Evolutionary conservation across 768 basidiomycete genomes (phyloP).

Genomic region (Suillus lakei): DNA sequence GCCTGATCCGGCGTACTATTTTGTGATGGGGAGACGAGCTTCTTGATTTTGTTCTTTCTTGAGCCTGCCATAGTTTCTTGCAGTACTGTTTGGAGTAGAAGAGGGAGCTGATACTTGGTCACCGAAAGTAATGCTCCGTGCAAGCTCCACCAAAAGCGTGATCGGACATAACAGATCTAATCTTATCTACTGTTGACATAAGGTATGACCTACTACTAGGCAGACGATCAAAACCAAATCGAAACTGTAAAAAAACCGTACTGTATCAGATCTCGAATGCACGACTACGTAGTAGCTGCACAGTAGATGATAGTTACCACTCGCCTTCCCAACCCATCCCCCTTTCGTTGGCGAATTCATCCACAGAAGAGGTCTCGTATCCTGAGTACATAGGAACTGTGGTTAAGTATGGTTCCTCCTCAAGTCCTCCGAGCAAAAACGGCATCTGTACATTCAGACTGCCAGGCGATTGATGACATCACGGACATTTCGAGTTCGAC

Average conservation of each 20-base stretch:
- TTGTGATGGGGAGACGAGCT: slow-evolving; percentile 35
- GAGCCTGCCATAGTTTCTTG: slow-evolving; percentile 47
- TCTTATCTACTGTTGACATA: neutral
- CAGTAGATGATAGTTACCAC: neutral
- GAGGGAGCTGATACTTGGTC: neutral
- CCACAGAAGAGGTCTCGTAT: neutral
- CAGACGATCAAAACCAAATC: too few relatives aligned
- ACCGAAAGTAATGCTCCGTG: neutral
- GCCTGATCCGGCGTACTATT: slow-evolving; percentile 30
- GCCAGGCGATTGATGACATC: neutral
- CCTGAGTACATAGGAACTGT: neutral
- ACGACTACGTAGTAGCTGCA: neutral
- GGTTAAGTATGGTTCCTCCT: neutral
- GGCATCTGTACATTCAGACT: neutral
- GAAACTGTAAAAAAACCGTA: too few relatives aligned
- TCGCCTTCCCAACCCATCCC: neutral
- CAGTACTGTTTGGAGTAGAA: neutral
- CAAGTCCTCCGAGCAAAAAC: neutral
- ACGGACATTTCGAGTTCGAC: neutral
- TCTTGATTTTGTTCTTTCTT: slow-evolving; percentile 64
- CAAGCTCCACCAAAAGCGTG: neutral
- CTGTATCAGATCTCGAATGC: neutral
- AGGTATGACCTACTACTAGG: too few relatives aligned
- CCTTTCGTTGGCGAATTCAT: neutral
- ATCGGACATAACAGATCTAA: neutral